Evolutionary conservation across 1,284 basidiomycete genomes (phyloP).

Genomic region (Pyrrhoderma noxium): DNA sequence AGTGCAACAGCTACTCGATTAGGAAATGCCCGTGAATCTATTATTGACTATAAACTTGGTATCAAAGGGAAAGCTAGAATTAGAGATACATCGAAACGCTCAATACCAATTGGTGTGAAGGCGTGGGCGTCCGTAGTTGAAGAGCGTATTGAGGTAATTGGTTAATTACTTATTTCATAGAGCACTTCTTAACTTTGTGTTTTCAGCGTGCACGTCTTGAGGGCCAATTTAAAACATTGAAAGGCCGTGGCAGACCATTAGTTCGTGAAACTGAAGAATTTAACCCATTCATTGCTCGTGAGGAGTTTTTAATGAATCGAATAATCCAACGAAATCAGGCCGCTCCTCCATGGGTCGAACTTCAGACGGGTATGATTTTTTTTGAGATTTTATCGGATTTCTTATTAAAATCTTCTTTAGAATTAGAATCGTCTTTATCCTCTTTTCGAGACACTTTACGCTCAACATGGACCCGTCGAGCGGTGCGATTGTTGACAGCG

Average conservation of each 20-base stretch:
- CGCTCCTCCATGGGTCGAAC: conserved; percentile 86
- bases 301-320: conserved; percentile 83
- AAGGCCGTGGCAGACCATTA: conserved; percentile 72
- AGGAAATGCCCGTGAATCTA: conserved; percentile 62
- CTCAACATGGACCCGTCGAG: conserved; percentile 61
- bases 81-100: conserved; percentile 27
- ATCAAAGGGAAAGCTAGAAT: conserved; percentile 30
- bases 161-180: neutral
- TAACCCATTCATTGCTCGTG: conserved; percentile 77
- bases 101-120: conserved; percentile 56
- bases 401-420: conserved; percentile 22
- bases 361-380: conserved; percentile 42
- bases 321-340: conserved; percentile 82
- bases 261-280: conserved; percentile 51
- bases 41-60: conserved; percentile 66
- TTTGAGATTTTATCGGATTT: conserved; percentile 4
- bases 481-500: conserved; percentile 52
- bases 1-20: conserved; percentile 49
- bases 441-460: conserved; percentile 61
- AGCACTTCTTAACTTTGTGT: conserved; percentile 15
- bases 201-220: conserved; percentile 55
- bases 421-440: conserved; percentile 48
- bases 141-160: conserved; percentile 67
- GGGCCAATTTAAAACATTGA: conserved; percentile 68
- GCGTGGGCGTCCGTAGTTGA: conserved; percentile 75